Base-by-base conservation (phyloP, 2,329 filamentous ascomycete genomes). In the Periconia sp. region DNA sequence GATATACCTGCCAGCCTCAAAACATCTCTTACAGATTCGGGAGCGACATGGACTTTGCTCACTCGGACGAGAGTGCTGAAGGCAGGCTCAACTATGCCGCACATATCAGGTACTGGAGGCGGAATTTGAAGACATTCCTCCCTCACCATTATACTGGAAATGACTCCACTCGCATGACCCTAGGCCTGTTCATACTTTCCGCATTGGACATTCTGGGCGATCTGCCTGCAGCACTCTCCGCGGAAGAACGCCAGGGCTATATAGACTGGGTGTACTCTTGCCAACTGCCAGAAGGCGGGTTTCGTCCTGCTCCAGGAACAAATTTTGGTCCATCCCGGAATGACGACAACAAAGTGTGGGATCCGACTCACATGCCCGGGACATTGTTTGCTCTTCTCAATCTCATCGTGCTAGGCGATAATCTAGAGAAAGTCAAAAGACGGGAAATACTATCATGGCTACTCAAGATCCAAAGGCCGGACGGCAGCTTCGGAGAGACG, bases 401-500 rank as follows among this genome's bases (percentile, higher is more conserved):
- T 7, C 74, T 99, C 18, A 79, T 87, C 2, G 76, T 85, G 5
- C 69, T 88, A n/a, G 77, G 79, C 4, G 83, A 86, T 62, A 79
- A 84, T 59, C 59, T 78, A 38, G 54, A 75, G 3, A 79, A 84
- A 2, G 85, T 99, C 6, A 79, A 86, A 48, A 80, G 89, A 43
- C 74, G 61, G 28, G 81, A 82, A 46, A 87, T 88, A 47, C 68
- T 97, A 54, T 62, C 70, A 28, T 96, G 92, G 91, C 71, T 99
- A 52, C 78, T 74, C 41, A 79, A 69, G 37, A 71, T 97, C 68
- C 94, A 99, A 74, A 81, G 91, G 18, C 70, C 75, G 0, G 89
- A 97, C 65, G 94, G 94, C 2, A 95, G 91, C 59, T 97, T 99
- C 67, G 94, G 92, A 0, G 92, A 99, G 70, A 81, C 89, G 1